Evolutionary conservation across 2,329 filamentous ascomycete species (phyloP), one percentile per base, ranked within the genome.

Genomic region (Fusarium sp.): DNA sequence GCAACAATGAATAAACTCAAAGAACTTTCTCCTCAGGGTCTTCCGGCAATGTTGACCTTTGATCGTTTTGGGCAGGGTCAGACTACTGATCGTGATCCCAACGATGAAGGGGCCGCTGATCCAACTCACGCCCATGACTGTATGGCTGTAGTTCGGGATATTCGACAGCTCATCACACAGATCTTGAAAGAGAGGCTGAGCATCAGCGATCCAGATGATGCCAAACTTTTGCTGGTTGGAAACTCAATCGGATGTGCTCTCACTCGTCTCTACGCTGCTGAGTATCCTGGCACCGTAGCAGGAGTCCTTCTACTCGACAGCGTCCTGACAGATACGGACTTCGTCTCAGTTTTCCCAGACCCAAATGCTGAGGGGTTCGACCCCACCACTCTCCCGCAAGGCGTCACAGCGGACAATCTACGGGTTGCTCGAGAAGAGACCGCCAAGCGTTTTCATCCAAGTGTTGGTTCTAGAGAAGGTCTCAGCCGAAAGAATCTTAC

Each of bases 51-150:
- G 24, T 80, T 90, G 7, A 85, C 84, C 48, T 90, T 90, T 69
- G 89, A 90, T 77, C 87, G 89, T 45, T 90, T 85, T 71, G 88
- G 88, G 14, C 88, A 90, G 77, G 88, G 88, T 15, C 78, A 79
- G 38, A 75, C 75, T 26, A 81, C 78, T 58, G 79, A 84, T 80
- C 73, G 85, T 76, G 83, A 85, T 53, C 86, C 87, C n/a, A 77
- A 79, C 7, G 87, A 89, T 16, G 68, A 65, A 7, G 60, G 56
- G 54, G 84, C 81, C 1, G 66, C 75, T 7, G 82, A 83, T 44
- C 76, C 55, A 28, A 75, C 48, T 30, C 82, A 88, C 61, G 85
- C 83, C 11, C 88, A 90, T 69, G 86, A 88, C 70, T 79, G 82
- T 12, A 78, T 80, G 38, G 82, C 83, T 35, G 84, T 82, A 7